Evolutionary conservation across 257 asterid genomes (phyloP).

Genomic region (Anisodus acutangulus): DNA sequence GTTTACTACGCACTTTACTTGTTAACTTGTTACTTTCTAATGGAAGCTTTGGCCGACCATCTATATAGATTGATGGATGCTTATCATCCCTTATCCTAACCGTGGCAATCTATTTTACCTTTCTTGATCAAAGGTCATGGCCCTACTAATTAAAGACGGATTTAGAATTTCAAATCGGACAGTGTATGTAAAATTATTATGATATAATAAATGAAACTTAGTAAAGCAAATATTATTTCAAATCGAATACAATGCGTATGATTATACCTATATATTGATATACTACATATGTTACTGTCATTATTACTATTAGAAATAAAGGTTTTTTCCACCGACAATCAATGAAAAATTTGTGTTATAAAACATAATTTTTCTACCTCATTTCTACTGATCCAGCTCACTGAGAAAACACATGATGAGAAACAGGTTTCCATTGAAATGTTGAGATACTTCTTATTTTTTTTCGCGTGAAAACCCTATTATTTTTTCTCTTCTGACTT

Average conservation of each 20-base stretch:
- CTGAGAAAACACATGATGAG: no score
- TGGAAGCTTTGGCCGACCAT: constrained; percentile 1
- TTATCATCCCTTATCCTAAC: not conserved
- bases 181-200: not conserved
- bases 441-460: no score
- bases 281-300: not conserved
- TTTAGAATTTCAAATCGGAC: not conserved
- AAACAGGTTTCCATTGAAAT: no score
- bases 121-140: not conserved
- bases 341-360: no score
- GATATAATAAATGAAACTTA: not conserved
- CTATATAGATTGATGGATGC: not conserved
- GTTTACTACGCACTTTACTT: not conserved
- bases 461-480: no score
- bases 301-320: not conserved
- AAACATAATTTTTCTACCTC: no score
- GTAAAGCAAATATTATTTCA: not conserved
- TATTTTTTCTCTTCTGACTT: no score
- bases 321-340: no score
- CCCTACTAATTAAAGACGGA: not conserved
- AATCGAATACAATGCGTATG: not conserved
- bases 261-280: not conserved
- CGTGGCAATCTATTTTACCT: not conserved
- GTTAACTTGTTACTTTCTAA: constrained; percentile 21
- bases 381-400: no score